Base-by-base conservation (phyloP, 2,329 filamentous ascomycete genomes). In the Chaetoscypha palmicola region DNA sequence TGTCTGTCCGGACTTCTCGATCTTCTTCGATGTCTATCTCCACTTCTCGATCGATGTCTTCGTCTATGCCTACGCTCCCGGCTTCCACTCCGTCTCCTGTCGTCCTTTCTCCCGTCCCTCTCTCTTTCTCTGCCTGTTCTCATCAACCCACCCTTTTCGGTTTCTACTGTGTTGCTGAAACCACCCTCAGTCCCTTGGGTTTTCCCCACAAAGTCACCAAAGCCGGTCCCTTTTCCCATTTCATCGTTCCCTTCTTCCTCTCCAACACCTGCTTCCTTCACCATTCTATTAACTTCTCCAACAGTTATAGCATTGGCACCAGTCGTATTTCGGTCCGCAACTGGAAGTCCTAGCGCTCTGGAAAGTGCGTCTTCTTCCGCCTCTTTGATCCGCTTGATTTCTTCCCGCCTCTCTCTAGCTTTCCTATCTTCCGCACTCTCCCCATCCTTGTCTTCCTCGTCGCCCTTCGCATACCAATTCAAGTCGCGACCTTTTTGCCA, bases 301-400 rank as follows among this genome's bases (percentile, higher is more conserved):
- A 83, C 74, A 31, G 79, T 82, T 9, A 94, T 64, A 0, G 85
- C 77, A 62, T 92, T 94, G 2, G 75, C 73, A 3, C 73, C 76
- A 1, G 74, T 76, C 1, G 70, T 68, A 20, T 50, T 57, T 40
- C 77, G 72, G 5, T 72, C 67, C 1, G 82, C 76, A 1, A 84
- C 73, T 0, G 87, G 88, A 22, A 96, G 68, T 0, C 92, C 92
- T 42, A 98, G 68, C 0, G 90, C 90, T 34, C 72, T 74, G 2
- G 88, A 81, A 62, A 97, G 82, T 1, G 90, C 92, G 63, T 96
- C 91, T 61, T 95, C 86, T 59, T 98, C 92, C 0, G 85, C 87
- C 63, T 95, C 86, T 60, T 95, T 96, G 61, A 96, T 75, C 54
- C 75, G 80, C 55, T 79, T 77, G 56, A 92, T 74, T 64, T 96